Percentiles rank a stretch among this genome's conserved stretches.
Evolutionary conservation across 805 yeast genomes (phyloP).

Genomic region (Lachancea sp.): DNA sequence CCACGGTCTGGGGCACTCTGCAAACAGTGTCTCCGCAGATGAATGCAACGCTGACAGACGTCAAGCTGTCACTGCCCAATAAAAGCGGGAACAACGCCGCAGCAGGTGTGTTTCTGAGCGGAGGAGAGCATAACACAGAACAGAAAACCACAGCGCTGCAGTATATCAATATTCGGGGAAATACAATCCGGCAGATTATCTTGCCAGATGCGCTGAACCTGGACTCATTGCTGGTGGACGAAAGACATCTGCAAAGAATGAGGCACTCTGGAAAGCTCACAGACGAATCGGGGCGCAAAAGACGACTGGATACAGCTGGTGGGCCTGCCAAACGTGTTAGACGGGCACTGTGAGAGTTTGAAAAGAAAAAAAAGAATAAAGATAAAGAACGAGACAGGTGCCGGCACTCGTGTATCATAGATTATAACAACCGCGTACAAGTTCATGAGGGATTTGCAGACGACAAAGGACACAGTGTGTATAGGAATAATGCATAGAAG

Average conservation of each 20-base stretch:
- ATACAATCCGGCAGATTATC: conserved; percentile 73
- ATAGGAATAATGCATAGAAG: too few relatives aligned
- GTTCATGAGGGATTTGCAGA: too few relatives aligned
- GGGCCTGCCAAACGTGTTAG: conserved; percentile 28
- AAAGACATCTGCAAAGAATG: conserved; percentile 22
- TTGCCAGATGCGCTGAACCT: conserved; percentile 82
- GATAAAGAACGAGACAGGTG: neutral
- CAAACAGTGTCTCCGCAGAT: conserved; percentile 82
- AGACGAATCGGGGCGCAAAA: conserved; percentile 21
- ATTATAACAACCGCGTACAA: too few relatives aligned
- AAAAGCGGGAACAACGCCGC: conserved; percentile 17
- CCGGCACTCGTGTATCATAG: too few relatives aligned
- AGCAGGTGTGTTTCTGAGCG: conserved; percentile 22
- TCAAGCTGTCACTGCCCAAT: conserved; percentile 57
- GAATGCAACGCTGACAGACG: conserved; percentile 79
- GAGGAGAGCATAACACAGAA: conserved; percentile 30
- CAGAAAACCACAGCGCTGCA: conserved; percentile 61
- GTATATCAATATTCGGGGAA: conserved; percentile 81
- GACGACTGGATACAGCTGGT: conserved; percentile 21
- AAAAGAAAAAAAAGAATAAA: neutral
- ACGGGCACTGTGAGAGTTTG: conserved; percentile 30
- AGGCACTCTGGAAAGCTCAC: conserved; percentile 26
- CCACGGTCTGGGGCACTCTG: conserved; percentile 76
- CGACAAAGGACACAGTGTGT: too few relatives aligned
- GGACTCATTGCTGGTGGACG: conserved; percentile 52